Base-by-base conservation (phyloP, 2,329 filamentous ascomycete genomes). In the Aspergillus chevalieri region DNA sequence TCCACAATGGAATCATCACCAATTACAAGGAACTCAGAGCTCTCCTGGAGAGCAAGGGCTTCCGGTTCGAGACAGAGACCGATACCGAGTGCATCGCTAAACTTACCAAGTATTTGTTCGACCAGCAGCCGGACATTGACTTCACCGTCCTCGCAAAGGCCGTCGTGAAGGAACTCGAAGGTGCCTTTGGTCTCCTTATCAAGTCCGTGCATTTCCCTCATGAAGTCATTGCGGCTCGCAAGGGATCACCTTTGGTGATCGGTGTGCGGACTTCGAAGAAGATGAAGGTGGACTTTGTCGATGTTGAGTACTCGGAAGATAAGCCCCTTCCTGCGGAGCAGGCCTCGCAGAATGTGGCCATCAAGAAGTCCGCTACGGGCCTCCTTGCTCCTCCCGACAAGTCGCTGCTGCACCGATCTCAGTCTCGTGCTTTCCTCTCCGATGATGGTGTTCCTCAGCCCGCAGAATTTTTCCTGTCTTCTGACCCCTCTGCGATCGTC, bases 251-350 rank as follows among this genome's bases (percentile, higher is more conserved):
- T 41, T 82, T 98, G 53, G 93, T 98, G 57, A 89, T 98, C 63
- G 93, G 93, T 75, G 93, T 98, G 69, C 88, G 90, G 77, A 97
- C 93, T 49, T 82, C 90, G 75, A 94, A 87, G 80, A 95, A 95
- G 78, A 97, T 98, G 93, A 98, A 97, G 86, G 93, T 98, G 56
- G 93, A 98, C 77, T 98, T 98, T 66, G 93, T 98, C 69, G 93
- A 98, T 70, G 93, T 98, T 54, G 93, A 98, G 77, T 97, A 92
- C 72, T 87, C 86, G 46, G 90, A 95, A 65, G 89, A 95, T 63
- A 84, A 85, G 65, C 82, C 87, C 59, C 86, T 98, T 54, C 86
- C 93, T 34, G 93, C 93, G 47, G 93, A 98, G 81, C 84, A 85
- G 58, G 93, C 93, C 54, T 92, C 92, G 52, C 93, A 98, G 77